Evolutionary conservation across 2,329 filamentous ascomycete species (phyloP).

Genomic region (Xylariaceae sp.): DNA sequence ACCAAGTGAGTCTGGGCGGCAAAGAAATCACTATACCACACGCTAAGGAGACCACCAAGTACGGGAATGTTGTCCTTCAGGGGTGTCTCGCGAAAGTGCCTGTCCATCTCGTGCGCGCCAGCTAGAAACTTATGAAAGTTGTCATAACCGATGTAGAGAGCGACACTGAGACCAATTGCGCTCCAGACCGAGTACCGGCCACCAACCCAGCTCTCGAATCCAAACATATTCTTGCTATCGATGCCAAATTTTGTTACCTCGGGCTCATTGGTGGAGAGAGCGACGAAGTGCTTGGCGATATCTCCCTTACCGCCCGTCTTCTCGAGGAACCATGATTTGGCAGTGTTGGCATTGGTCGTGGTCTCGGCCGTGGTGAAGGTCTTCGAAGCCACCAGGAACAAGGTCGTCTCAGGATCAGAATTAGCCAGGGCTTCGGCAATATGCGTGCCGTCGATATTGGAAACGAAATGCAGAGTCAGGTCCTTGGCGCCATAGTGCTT

Average conservation of each 20-base stretch:
- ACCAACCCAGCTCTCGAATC: slow-evolving; percentile 98
- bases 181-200: slow-evolving; percentile 99
- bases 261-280: slow-evolving; percentile 90
- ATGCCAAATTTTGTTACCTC: slow-evolving; percentile 99
- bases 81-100: slow-evolving; percentile 92
- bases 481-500: slow-evolving; percentile 90
- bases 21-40: slow-evolving; percentile 99
- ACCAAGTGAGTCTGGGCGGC: slow-evolving; percentile 97
- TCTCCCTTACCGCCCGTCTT: slow-evolving; percentile 76
- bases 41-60: slow-evolving; percentile 88
- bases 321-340: slow-evolving; percentile 96
- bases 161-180: slow-evolving; percentile 93
- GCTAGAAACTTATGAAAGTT: slow-evolving; percentile 97
- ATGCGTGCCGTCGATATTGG: slow-evolving; percentile 99
- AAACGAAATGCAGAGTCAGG: slow-evolving; percentile 95
- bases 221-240: slow-evolving; percentile 99
- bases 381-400: slow-evolving; percentile 98
- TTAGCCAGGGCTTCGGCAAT: slow-evolving; percentile 88
- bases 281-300: slow-evolving; percentile 98
- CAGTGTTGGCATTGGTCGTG: slow-evolving; percentile 93
- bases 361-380: slow-evolving; percentile 99
- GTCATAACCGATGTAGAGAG: slow-evolving; percentile 93
- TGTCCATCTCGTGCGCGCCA: slow-evolving; percentile 97
- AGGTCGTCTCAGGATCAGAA: slow-evolving; percentile 95
- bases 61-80: slow-evolving; percentile 94